Percentiles rank a stretch among this genome's conserved stretches.
phyloP scores from a whole-genome alignment of 73 alveolate species.

The Uronychia setigera region DNA sequence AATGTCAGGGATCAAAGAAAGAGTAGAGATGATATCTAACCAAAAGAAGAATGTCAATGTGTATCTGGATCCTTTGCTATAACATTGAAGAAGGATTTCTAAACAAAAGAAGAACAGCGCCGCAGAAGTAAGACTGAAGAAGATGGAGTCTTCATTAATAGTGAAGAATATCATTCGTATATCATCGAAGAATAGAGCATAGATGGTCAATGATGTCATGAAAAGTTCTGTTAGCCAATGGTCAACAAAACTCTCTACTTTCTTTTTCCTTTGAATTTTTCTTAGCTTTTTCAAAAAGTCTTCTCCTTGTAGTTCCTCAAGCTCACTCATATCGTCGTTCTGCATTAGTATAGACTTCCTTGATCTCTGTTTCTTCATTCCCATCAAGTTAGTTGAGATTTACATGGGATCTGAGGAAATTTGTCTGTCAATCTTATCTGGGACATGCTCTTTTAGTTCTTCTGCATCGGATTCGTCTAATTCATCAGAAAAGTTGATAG shows the following conservation, averaged over 20 bases:
- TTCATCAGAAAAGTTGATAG: neutral
- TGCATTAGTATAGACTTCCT: neutral
- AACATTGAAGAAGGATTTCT: slow-evolving; percentile 31
- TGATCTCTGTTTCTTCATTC: neutral
- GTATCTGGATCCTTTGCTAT: slow-evolving; percentile 23
- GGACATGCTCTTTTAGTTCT: neutral
- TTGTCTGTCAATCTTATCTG: neutral
- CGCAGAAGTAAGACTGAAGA: slow-evolving; percentile 5
- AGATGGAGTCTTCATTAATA: slow-evolving; percentile 30
- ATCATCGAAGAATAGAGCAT: slow-evolving; percentile 91
- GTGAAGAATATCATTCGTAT: slow-evolving; percentile 53
- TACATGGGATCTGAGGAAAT: neutral
- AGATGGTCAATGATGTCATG: slow-evolving; percentile 79
- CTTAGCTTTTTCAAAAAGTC: neutral
- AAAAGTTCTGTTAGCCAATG: slow-evolving; percentile 21
- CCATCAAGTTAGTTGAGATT: neutral
- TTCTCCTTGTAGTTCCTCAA: neutral
- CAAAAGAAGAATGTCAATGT: slow-evolving; percentile 72
- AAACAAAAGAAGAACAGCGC: slow-evolving; percentile 23
- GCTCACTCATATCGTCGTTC: neutral
- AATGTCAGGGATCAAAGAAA: slow-evolving; percentile 75
- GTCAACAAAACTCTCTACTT: neutral
- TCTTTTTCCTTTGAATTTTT: neutral
- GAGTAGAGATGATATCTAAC: slow-evolving; percentile 76
- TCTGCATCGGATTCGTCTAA: neutral